phyloP scores from a whole-genome alignment of 805 yeast genomes.

The Spathaspora arborariae region DNA sequence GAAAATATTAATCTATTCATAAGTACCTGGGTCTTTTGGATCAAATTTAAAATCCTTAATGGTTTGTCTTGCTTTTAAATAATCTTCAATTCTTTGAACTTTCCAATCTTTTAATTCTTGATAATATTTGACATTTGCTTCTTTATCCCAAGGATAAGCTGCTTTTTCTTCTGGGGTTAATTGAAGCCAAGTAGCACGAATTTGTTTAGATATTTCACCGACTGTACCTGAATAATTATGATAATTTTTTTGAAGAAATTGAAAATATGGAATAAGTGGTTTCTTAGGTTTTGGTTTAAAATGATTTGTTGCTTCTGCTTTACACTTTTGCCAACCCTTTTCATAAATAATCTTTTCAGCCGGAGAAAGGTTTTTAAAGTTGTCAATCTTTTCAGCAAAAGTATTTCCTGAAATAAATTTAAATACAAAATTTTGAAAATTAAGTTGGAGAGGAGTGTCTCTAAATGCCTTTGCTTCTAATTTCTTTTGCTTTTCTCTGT shows the following conservation, averaged over 20 bases:
- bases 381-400: background rate
- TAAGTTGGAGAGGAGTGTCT: background rate
- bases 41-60: background rate
- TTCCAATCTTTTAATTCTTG: background rate
- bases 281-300: background rate
- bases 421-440: background rate
- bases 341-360: background rate
- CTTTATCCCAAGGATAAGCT: background rate
- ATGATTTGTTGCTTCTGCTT: background rate
- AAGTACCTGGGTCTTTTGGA: background rate
- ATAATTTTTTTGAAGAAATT: background rate
- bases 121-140: background rate
- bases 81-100: background rate
- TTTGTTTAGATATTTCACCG: background rate
- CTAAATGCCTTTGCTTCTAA: background rate
- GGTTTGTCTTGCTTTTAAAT: background rate
- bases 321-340: background rate
- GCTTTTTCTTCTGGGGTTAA: background rate
- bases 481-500: background rate
- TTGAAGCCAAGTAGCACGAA: background rate
- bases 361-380: background rate
- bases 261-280: background rate
- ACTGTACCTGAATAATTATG: background rate
- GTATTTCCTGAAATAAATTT: background rate
- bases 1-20: no score